Evolutionary conservation across 345 rosid genomes (phyloP).

Genomic region (Eucalyptus paniculata): DNA sequence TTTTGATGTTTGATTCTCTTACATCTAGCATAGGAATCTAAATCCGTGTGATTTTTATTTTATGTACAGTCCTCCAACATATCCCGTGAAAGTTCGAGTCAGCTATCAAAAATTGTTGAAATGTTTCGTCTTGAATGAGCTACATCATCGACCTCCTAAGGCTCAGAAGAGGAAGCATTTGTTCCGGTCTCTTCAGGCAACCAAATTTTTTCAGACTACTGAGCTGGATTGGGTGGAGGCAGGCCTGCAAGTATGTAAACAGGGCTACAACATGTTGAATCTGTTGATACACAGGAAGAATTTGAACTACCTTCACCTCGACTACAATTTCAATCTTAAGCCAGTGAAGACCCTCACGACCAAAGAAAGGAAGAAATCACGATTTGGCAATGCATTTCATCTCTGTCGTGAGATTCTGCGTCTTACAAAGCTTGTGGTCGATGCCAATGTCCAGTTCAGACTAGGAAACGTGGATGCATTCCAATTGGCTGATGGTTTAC

Average conservation of each 20-base stretch:
- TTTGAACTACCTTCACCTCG: conserved; percentile 88
- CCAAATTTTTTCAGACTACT: conserved; percentile 95
- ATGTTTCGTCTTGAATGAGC: conserved; percentile 93
- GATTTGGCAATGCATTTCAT: conserved; percentile 98
- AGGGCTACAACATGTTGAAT: conserved; percentile 98
- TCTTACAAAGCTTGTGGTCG: conserved; percentile 94
- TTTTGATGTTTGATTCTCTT: not conserved
- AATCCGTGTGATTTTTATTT: not conserved
- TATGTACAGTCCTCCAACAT: conserved; percentile 76
- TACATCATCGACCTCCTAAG: conserved; percentile 99
- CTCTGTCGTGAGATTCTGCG: conserved; percentile 97
- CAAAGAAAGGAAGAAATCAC: conserved; percentile 91
- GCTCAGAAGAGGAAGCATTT: conserved; percentile 98
- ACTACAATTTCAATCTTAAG: conserved; percentile 93
- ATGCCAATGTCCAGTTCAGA: conserved; percentile 96
- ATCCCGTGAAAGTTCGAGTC: conserved; percentile 96
- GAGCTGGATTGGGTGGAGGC: conserved; percentile 99
- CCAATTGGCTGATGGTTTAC: conserved; percentile 95
- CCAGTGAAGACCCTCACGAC: conserved; percentile 99
- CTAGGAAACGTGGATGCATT: conserved; percentile 98
- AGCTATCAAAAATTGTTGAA: conserved; percentile 95
- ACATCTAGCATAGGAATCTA: not conserved
- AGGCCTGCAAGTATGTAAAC: conserved; percentile 97
- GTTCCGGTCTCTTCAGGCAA: conserved; percentile 93
- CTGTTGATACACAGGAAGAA: conserved; percentile 92